These are phyloP conservation scores for Kluyveromyces marxianus DNA, from an alignment of 1,139 yeast species.

Conservation along the genomic window DNA sequence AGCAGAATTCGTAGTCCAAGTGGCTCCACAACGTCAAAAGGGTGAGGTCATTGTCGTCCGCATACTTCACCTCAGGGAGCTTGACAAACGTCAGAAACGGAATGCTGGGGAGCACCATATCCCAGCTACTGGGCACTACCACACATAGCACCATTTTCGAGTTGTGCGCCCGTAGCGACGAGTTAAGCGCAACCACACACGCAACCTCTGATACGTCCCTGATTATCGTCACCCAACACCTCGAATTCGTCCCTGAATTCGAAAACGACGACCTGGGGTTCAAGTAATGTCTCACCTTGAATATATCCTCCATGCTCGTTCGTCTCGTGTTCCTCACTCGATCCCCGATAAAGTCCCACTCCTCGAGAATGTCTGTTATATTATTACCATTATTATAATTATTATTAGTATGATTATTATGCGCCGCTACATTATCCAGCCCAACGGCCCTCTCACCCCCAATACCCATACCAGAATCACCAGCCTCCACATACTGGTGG, in stretches of 20 bases:
- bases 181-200: slow-evolving; percentile 21
- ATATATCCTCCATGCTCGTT: slow-evolving; percentile 28
- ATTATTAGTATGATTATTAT: no score
- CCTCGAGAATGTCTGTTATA: slow-evolving; percentile 9
- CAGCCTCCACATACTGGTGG: slow-evolving; percentile 18
- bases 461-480: no score
- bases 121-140: slow-evolving; percentile 2
- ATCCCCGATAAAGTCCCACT: slow-evolving; percentile 8
- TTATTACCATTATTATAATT: background rate
- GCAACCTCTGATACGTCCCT: slow-evolving; percentile 16
- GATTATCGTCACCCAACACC: slow-evolving; percentile 27
- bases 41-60: slow-evolving; percentile 10
- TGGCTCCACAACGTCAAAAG: slow-evolving; percentile 14
- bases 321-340: slow-evolving; percentile 13
- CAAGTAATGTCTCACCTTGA: slow-evolving; percentile 26
- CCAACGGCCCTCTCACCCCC: no score
- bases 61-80: background rate
- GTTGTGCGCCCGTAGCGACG: slow-evolving; percentile 18
- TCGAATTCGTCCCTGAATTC: slow-evolving; percentile 21
- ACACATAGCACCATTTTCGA: slow-evolving; percentile 14
- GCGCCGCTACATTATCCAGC: no score
- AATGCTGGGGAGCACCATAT: background rate
- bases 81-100: slow-evolving; percentile 1
- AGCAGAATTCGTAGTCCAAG: slow-evolving; percentile 16
- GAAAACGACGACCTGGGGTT: slow-evolving; percentile 32